A percentile compares a stretch with the other conserved stretches of the same genome.
Conservation (phyloP, 202 grass and related monocot species). For the Digitaria exilis region DNA sequence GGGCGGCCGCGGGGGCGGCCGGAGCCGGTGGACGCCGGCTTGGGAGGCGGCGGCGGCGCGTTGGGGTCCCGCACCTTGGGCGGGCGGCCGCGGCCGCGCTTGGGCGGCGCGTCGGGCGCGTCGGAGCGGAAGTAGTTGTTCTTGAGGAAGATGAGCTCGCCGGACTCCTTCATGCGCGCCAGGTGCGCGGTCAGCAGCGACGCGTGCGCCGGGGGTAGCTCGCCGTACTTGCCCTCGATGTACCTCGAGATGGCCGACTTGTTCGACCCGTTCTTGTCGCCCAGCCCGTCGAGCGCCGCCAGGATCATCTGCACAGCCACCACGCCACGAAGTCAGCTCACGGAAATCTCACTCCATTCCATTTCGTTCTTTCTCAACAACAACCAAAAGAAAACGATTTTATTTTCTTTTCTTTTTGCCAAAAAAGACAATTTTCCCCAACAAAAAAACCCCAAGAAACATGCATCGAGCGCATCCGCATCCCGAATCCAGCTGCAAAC, state of each 20-base stretch:
- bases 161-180: conserved; percentile 88
- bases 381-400: no score
- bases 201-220: conserved; percentile 60
- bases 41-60: conserved; percentile 30
- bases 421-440: neutral
- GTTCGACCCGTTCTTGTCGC: conserved; percentile 75
- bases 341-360: neutral
- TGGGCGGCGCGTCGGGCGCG: conserved; percentile 60
- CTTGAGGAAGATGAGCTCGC: conserved; percentile 79
- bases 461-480: neutral
- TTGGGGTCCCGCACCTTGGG: conserved; percentile 55
- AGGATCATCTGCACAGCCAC: conserved; percentile 64
- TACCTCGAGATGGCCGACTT: conserved; percentile 88
- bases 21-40: neutral
- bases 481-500: neutral
- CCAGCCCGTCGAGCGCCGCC: conserved; percentile 56
- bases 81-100: conserved; percentile 76
- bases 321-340: neutral
- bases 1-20: conserved; percentile 61
- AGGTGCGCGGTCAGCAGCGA: conserved; percentile 92
- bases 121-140: conserved; percentile 80
- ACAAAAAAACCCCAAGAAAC: neutral
- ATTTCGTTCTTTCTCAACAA: no score
- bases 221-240: conserved; percentile 79
- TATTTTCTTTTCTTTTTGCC: no score